phyloP scores from a whole-genome alignment of 306 rosid species.

The Carpinus viminea region DNA sequence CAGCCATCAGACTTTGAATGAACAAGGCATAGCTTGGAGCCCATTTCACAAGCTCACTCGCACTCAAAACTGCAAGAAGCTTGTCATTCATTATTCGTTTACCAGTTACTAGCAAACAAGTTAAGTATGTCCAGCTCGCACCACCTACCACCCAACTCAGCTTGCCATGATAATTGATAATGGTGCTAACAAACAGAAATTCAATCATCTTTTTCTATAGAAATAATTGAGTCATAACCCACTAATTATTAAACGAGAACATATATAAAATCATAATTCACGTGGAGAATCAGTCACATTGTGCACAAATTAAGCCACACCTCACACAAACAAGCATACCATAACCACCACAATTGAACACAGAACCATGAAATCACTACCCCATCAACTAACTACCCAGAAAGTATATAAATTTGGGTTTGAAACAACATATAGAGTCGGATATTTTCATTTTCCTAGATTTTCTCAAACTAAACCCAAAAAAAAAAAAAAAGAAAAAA shows the following conservation, averaged over 20 bases:
- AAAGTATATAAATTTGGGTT: not conserved
- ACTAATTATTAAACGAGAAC: not conserved
- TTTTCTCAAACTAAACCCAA: constrained; percentile 4
- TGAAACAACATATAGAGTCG: not conserved
- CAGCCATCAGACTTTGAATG: not conserved
- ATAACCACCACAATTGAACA: not conserved
- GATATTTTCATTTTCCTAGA: not conserved
- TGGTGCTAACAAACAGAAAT: not conserved
- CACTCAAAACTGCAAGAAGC: not conserved
- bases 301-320: not conserved
- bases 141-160: not conserved
- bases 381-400: not conserved
- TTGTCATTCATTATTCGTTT: not conserved
- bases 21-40: not conserved
- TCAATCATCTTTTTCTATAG: not conserved
- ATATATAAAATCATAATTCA: not conserved
- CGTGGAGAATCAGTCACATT: not conserved
- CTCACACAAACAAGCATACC: not conserved
- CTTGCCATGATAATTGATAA: not conserved
- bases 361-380: not conserved
- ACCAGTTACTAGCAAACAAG: not conserved
- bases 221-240: not conserved
- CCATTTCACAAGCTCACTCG: not conserved
- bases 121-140: not conserved
- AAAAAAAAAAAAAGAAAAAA: not conserved